A percentile compares a stretch with the other conserved stretches of the same genome.
Conservation (phyloP, 169 alveolate species). For the Plasmodium fragile region DNA sequence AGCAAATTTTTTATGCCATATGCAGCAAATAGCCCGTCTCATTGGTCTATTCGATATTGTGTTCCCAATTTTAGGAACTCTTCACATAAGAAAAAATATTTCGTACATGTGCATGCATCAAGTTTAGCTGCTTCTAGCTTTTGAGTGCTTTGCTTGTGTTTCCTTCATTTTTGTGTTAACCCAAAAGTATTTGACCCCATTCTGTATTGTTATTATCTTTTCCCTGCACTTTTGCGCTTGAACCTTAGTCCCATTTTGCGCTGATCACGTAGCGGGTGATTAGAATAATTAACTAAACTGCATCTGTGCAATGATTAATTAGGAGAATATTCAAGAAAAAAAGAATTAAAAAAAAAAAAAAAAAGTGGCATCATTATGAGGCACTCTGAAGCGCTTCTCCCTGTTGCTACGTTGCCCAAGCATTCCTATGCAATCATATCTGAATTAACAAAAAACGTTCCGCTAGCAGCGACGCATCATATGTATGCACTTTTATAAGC, state of each 20-base stretch:
- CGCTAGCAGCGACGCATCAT: not conserved
- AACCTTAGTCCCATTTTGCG: not conserved
- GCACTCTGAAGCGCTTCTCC: not conserved
- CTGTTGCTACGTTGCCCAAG: not conserved
- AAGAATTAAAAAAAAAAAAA: not conserved
- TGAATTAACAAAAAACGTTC: not conserved
- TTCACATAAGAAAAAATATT: not conserved
- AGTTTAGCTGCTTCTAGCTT: not conserved
- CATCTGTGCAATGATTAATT: not conserved
- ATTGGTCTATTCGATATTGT: not conserved
- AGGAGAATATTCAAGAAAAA: not conserved
- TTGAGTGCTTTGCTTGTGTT: not conserved
- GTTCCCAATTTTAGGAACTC: not conserved
- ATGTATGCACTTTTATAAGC: not conserved
- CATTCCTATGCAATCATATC: not conserved
- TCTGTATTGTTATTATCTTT: not conserved
- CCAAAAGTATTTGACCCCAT: not conserved
- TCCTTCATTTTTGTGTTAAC: not conserved
- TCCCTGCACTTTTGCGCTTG: not conserved
- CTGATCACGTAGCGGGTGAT: not conserved
- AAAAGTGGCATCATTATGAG: not conserved
- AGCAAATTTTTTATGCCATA: not conserved
- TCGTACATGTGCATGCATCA: not conserved
- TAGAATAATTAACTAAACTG: not conserved
- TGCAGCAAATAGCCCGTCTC: not conserved